phyloP scores from a whole-genome alignment of 257 asterid species.

The Solanum clarkiae region DNA sequence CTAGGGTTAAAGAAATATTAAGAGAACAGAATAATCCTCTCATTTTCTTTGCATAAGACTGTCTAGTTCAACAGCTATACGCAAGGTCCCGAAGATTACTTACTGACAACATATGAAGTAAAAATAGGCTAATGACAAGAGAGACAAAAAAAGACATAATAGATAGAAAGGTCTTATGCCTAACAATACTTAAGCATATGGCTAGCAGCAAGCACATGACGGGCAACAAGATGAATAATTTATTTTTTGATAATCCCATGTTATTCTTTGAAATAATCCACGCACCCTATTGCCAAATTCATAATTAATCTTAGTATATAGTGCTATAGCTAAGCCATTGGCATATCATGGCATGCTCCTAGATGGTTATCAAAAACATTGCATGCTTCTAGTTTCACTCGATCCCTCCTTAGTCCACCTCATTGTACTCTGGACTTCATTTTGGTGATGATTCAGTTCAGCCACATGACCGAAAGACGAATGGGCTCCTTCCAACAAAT shows the following conservation, averaged over 20 bases:
- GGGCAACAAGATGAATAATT: not conserved
- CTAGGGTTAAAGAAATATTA: conserved; percentile 36
- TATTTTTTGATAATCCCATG: not conserved
- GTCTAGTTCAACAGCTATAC: not conserved
- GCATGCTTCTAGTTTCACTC: not conserved
- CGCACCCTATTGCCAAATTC: not conserved
- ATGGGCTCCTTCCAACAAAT: not conserved
- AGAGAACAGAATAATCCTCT: not conserved
- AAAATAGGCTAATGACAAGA: not conserved
- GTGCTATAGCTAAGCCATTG: not conserved
- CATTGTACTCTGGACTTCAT: not conserved
- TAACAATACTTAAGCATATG: not conserved
- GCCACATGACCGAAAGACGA: not conserved
- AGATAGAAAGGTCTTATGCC: not conserved
- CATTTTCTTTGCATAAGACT: not conserved
- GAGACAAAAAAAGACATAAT: not conserved
- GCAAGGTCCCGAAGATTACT: not conserved
- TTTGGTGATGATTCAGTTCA: not conserved
- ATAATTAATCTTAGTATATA: not conserved
- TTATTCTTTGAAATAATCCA: not conserved
- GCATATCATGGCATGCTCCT: not conserved
- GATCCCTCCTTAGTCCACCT: not conserved
- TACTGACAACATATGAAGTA: not conserved
- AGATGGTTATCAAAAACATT: not conserved
- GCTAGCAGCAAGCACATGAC: not conserved